A percentile compares a stretch with the other conserved stretches of the same genome.
These are phyloP conservation scores for Hymenoscyphus fraxineus DNA, from an alignment of 2,329 filamentous ascomycete species.

Conservation along the genomic window DNA sequence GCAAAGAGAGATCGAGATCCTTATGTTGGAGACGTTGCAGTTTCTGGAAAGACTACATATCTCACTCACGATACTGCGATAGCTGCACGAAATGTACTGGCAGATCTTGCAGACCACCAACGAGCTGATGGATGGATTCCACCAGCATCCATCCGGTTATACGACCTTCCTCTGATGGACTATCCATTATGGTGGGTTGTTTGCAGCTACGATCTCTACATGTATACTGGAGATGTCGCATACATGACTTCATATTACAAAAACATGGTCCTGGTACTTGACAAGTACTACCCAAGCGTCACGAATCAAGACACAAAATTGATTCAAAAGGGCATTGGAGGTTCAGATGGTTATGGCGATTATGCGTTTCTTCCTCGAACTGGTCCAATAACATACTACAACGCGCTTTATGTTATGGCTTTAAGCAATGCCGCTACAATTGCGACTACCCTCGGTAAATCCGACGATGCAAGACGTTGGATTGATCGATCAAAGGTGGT, in stretches of 20 bases:
- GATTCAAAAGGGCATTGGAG: slow-evolving; percentile 40
- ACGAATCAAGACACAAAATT: slow-evolving; percentile 40
- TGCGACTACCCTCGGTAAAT: slow-evolving; percentile 34
- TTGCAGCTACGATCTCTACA: slow-evolving; percentile 45
- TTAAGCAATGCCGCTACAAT: slow-evolving; percentile 43
- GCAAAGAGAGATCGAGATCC: slow-evolving; percentile 51
- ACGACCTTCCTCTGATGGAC: slow-evolving; percentile 47
- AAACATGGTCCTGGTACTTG: slow-evolving; percentile 40
- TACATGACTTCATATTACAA: slow-evolving; percentile 43
- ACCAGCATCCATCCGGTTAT: slow-evolving; percentile 48
- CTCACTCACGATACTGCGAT: slow-evolving; percentile 43
- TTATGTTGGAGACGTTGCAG: slow-evolving; percentile 50
- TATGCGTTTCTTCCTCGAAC: slow-evolving; percentile 48
- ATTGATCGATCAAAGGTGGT: slow-evolving; percentile 36
- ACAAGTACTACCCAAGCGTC: slow-evolving; percentile 44
- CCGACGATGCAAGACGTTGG: slow-evolving; percentile 41
- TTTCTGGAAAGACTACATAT: slow-evolving; percentile 46
- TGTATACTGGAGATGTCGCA: slow-evolving; percentile 46
- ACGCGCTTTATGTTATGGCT: slow-evolving; percentile 47
- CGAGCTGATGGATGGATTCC: slow-evolving; percentile 51
- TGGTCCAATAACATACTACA: slow-evolving; percentile 51
- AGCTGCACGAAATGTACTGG: slow-evolving; percentile 45
- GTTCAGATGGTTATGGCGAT: slow-evolving; percentile 43
- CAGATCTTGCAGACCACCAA: slow-evolving; percentile 48
- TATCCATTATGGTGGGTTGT: slow-evolving; percentile 53